Conservation (phyloP, 2,329 filamentous ascomycete species). For the Xylaria sp. region DNA sequence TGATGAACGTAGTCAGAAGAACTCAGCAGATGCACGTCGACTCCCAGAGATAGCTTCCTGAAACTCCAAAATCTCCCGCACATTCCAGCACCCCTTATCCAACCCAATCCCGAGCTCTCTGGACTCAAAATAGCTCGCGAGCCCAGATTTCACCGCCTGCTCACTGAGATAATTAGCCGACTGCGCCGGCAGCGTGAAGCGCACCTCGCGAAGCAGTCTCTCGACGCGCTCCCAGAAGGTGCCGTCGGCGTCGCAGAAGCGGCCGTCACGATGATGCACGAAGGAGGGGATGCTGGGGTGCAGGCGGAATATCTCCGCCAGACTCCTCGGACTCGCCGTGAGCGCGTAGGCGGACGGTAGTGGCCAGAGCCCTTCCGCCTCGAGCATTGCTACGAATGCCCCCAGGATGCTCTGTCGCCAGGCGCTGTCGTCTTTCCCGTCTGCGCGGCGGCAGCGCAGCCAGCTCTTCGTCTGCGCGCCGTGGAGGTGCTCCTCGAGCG, state of each 20-base stretch:
- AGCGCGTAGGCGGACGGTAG: conserved; percentile 20
- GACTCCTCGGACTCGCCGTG: conserved; percentile 19
- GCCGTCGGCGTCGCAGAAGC: conserved; percentile 25
- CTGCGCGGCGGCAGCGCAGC: conserved; percentile 25
- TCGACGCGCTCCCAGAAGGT: conserved; percentile 31
- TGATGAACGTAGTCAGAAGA: not conserved
- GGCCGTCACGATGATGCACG: conserved; percentile 12
- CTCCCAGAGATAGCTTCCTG: not conserved
- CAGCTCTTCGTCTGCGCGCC: not conserved
- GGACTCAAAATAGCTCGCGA: conserved; percentile 13
- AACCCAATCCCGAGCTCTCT: not conserved
- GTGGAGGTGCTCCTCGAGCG: conserved; percentile 31
- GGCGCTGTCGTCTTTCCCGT: conserved; percentile 27
- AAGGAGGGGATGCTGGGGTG: conserved; percentile 34
- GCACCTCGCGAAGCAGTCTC: conserved; percentile 11
- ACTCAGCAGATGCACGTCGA: not conserved
- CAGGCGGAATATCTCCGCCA: conserved; percentile 27
- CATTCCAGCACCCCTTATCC: conserved; percentile 29
- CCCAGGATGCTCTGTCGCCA: conserved; percentile 26
- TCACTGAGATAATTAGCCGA: conserved; percentile 5
- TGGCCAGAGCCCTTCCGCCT: conserved; percentile 29
- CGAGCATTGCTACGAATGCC: conserved; percentile 16
- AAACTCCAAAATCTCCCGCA: conserved; percentile 27
- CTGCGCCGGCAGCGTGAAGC: conserved; percentile 9
- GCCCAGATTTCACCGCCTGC: conserved; percentile 26